Evolutionary conservation across 108 stramenopile genomes (phyloP).

Genomic region (Cylindrotheca fusiformis): DNA sequence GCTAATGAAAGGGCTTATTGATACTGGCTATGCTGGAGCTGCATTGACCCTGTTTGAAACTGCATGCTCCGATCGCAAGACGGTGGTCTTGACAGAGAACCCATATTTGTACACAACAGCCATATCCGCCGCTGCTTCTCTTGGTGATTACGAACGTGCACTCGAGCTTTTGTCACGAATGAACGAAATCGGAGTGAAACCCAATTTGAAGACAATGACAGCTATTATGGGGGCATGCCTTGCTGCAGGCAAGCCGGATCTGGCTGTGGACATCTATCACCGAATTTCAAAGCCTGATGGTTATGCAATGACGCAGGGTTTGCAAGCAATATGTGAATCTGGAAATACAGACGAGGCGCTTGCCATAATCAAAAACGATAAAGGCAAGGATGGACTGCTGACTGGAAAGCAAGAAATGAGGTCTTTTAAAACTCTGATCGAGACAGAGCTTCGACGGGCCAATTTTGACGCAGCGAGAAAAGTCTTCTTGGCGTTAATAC

Average conservation of each 20-base stretch:
- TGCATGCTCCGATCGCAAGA: conserved; percentile 59
- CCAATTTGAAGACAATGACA: conserved; percentile 84
- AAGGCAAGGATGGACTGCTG: conserved; percentile 23
- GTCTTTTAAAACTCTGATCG: conserved; percentile 50
- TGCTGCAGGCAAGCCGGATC: conserved; percentile 45
- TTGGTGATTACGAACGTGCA: conserved; percentile 75
- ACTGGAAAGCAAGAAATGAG: conserved; percentile 69
- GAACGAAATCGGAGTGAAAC: conserved; percentile 74
- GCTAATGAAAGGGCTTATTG: conserved; percentile 77
- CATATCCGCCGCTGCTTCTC: conserved; percentile 72
- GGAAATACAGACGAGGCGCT: conserved; percentile 46
- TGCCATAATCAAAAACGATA: conserved; percentile 23
- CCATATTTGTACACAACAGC: conserved; percentile 88
- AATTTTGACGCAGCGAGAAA: conserved; percentile 48
- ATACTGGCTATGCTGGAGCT: conserved; percentile 66
- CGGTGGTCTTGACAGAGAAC: conserved; percentile 71
- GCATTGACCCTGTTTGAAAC: conserved; percentile 81
- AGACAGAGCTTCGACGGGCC: conserved; percentile 32
- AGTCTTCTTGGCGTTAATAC: conserved; percentile 42
- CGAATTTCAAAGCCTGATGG: conserved; percentile 73
- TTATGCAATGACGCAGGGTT: conserved; percentile 64
- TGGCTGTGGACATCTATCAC: conserved; percentile 64
- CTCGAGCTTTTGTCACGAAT: conserved; percentile 75
- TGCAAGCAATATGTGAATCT: conserved; percentile 51
- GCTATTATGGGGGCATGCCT: conserved; percentile 81